Percentiles rank a stretch among this genome's conserved stretches.
Conservation (phyloP, 1,139 yeast genomes). For the Nadsonia commutata region DNA sequence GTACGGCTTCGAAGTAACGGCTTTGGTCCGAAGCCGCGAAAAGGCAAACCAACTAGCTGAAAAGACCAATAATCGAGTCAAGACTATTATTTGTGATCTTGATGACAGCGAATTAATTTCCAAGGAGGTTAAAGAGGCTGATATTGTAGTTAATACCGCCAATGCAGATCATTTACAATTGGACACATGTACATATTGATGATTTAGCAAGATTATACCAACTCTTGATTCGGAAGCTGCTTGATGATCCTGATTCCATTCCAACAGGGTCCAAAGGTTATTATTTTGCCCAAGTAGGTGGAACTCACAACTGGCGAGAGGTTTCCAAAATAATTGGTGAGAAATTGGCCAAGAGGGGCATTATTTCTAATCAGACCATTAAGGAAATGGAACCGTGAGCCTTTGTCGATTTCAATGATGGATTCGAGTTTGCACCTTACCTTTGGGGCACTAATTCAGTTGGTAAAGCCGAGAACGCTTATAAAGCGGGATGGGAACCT, state of each 20-base stretch:
- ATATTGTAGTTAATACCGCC: slow-evolving; percentile 28
- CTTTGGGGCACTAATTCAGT: neutral
- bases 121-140: slow-evolving; percentile 17
- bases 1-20: slow-evolving; percentile 15
- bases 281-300: neutral
- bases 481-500: neutral
- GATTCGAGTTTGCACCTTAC: neutral
- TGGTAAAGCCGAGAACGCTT: neutral
- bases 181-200: slow-evolving; percentile 28
- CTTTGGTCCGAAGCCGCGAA: slow-evolving; percentile 19
- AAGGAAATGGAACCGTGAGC: neutral
- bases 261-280: neutral
- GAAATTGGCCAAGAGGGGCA: neutral
- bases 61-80: slow-evolving; percentile 15
- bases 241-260: neutral
- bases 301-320: neutral
- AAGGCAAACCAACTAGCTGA: slow-evolving; percentile 18
- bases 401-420: neutral
- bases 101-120: slow-evolving; percentile 18
- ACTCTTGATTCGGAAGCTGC: neutral
- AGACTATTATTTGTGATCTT: slow-evolving; percentile 18
- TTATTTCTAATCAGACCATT: neutral
- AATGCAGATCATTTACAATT: slow-evolving; percentile 26
- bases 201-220: slow-evolving; percentile 27
- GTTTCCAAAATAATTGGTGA: neutral